These are phyloP conservation scores for Sporothrix globosa DNA, from an alignment of 2,329 filamentous ascomycete species.

Conservation along the genomic window DNA sequence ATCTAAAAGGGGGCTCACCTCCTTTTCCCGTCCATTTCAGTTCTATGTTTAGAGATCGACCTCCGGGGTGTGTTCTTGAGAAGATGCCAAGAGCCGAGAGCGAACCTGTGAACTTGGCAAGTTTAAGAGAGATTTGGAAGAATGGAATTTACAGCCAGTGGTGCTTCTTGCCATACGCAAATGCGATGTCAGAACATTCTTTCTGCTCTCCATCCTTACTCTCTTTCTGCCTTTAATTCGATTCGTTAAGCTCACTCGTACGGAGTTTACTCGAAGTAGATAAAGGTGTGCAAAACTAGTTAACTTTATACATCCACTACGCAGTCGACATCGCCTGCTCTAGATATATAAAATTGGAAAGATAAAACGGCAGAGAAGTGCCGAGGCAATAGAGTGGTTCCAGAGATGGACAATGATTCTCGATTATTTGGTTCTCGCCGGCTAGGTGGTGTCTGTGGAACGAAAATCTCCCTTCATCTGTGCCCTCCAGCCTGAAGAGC, in stretches of 20 bases:
- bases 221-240: no score
- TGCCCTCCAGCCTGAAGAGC: constrained; percentile 21
- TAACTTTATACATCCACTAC: no score
- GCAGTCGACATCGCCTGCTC: no score
- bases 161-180: no score
- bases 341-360: background rate
- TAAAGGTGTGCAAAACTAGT: no score
- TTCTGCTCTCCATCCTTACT: no score
- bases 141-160: no score
- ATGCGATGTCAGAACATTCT: no score
- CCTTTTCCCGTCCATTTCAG: background rate
- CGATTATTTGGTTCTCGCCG: constrained; percentile 10
- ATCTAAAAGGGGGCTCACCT: background rate
- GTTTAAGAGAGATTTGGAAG: background rate
- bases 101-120: constrained; percentile 1
- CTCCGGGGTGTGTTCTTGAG: background rate
- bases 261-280: no score
- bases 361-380: background rate
- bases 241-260: no score
- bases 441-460: constrained; percentile 17
- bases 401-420: background rate
- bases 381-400: background rate
- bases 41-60: constrained; percentile 30
- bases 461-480: constrained; percentile 20
- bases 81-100: constrained; percentile 6